Base-by-base conservation (phyloP, 2,329 filamentous ascomycete species). In the Ascochyta lentis region DNA sequence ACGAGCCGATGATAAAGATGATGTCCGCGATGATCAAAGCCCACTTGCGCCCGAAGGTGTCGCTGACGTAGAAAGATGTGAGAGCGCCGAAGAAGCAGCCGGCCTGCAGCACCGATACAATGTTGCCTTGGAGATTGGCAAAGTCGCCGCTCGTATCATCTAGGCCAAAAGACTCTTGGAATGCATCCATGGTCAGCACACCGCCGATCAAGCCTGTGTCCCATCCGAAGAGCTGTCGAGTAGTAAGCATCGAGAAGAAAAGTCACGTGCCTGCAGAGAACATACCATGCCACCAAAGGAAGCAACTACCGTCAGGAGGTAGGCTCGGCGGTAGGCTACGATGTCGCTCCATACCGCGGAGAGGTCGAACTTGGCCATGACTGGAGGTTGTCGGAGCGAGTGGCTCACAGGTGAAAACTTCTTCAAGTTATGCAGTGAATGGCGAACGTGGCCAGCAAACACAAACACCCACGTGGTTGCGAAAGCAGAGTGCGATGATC, bases 31-130 rank as follows among this genome's bases (percentile, higher is more conserved):
- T 60, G 33, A 79, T 74, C n/a, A 79, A 60, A 1, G 77, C 75
- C 54, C 52, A 64, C 54, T 77, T 79, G 3, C 77, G 70, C 0
- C 77, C 77, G 49, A 77, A 76, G 2, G 69, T 77, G 45, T 79
- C 75, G 44, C 72, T 75, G 41, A 79, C 59, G 54, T 77, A 79
- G 62, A 79, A 79, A 6, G 72, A 76, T 2, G 74, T 65, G 48
- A 77, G 63, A 0, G 77, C 77, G n/a, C 77, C 77, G 49, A 79
- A 78, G 59, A 79, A 79, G 56, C 77, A 79, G 15, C 77, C 77
- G 1, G 76, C 76, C 56, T 79, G 77, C 2, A 79, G 69, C 0
- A 79, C 76, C 6, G 76, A 78, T 0, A 79, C 77, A 35, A 79
- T 79, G 58, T 79, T 79, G 19, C 77, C 77, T 41, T 77, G 76